phyloP scores from a whole-genome alignment of 805 yeast genomes.

The Candida vartiovaarae region DNA sequence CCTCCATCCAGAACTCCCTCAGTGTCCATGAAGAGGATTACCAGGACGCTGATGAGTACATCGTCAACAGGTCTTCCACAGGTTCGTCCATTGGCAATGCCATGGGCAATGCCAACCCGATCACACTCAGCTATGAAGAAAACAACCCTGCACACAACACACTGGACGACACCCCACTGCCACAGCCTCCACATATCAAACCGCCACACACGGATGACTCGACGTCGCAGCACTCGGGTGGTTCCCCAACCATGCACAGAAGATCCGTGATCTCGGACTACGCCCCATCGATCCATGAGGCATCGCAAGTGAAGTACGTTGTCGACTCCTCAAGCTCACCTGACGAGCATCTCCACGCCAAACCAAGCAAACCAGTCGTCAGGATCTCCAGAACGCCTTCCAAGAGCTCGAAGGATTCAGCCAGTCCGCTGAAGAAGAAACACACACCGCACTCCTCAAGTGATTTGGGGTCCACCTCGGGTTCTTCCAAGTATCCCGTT shows the following conservation, averaged over 20 bases:
- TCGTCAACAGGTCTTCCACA: constrained; percentile 6
- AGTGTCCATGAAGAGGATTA: constrained; percentile 5
- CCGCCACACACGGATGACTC: not conserved
- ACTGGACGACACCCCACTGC: not conserved
- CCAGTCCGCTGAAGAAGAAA: too few relatives aligned
- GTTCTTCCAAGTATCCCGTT: constrained; percentile 1
- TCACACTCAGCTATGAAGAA: too few relatives aligned
- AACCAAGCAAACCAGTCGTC: constrained; percentile 8
- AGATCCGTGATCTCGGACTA: constrained; percentile 22
- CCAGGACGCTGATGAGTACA: constrained; percentile 19
- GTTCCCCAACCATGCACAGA: constrained; percentile 12
- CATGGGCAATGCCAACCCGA: too few relatives aligned
- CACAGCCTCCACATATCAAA: not conserved
- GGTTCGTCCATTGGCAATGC: not conserved
- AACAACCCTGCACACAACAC: too few relatives aligned
- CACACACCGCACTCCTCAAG: not conserved
- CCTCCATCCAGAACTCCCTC: too few relatives aligned
- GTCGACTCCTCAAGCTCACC: constrained; percentile 5
- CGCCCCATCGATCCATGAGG: constrained; percentile 22
- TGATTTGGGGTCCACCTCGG: constrained; percentile 1
- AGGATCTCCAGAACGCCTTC: constrained; percentile 11
- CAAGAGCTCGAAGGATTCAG: constrained; percentile 1
- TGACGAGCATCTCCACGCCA: not conserved
- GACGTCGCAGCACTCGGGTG: not conserved
- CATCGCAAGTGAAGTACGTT: constrained; percentile 12